Evolutionary conservation across 1,284 basidiomycete genomes (phyloP).

Genomic region (Rhizopogon hawkerae): DNA sequence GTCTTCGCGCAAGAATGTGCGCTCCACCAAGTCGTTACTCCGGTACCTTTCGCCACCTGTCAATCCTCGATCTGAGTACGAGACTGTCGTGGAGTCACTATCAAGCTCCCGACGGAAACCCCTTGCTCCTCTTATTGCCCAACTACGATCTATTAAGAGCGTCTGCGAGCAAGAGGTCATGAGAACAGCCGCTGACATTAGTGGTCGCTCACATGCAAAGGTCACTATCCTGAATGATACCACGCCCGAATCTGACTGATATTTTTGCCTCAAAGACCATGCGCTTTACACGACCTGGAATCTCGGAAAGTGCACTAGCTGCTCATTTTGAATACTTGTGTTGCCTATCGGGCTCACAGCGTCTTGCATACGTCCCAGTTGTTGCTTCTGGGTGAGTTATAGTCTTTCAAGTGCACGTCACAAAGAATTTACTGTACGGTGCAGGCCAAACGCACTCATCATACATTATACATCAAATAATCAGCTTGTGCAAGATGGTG

Average conservation of each 20-base stretch:
- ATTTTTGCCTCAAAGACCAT: slow-evolving; percentile 51
- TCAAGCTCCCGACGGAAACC: slow-evolving; percentile 39
- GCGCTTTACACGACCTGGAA: slow-evolving; percentile 66
- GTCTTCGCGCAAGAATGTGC: slow-evolving; percentile 23
- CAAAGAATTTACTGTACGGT: not conserved
- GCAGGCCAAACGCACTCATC: slow-evolving; percentile 74
- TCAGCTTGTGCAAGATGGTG: slow-evolving; percentile 61
- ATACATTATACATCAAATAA: slow-evolving; percentile 93
- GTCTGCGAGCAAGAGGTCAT: slow-evolving; percentile 60
- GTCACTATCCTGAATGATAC: slow-evolving; percentile 29
- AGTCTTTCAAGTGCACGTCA: not conserved
- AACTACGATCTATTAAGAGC: slow-evolving; percentile 65
- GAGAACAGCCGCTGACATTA: slow-evolving; percentile 69
- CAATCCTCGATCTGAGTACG: slow-evolving; percentile 36
- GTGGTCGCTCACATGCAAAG: slow-evolving; percentile 69
- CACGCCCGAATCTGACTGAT: not conserved
- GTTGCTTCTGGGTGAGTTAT: slow-evolving; percentile 77
- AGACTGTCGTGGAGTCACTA: slow-evolving; percentile 46
- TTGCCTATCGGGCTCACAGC: slow-evolving; percentile 67
- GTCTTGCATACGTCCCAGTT: slow-evolving; percentile 90
- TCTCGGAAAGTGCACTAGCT: slow-evolving; percentile 68
- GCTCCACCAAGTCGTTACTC: slow-evolving; percentile 38
- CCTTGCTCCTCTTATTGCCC: slow-evolving; percentile 53
- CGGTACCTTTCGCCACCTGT: slow-evolving; percentile 38
- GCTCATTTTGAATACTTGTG: slow-evolving; percentile 89